Evolutionary conservation across 768 basidiomycete genomes (phyloP).

Genomic region (Boletus insuetus): DNA sequence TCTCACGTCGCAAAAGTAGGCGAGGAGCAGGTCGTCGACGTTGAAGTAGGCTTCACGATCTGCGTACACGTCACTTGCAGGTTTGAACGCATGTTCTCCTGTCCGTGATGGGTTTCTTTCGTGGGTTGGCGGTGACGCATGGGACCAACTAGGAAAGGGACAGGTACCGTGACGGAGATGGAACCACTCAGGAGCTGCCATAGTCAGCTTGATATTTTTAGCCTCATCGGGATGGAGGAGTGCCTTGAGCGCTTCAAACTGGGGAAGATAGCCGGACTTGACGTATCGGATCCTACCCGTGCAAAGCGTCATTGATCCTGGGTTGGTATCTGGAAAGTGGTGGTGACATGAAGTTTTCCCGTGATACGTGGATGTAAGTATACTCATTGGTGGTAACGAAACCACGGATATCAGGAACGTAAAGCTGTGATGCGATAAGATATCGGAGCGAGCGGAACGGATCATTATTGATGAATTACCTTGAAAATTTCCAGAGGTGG

Average conservation of each 20-base stretch:
- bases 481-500: constrained; percentile 28
- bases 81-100: constrained; percentile 25
- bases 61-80: constrained; percentile 12
- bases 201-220: constrained; percentile 64
- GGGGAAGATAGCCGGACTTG: constrained; percentile 58
- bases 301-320: constrained; percentile 21
- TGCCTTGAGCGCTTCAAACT: constrained; percentile 59
- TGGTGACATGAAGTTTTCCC: neutral
- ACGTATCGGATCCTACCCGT: constrained; percentile 64
- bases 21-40: constrained; percentile 47
- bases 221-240: constrained; percentile 63
- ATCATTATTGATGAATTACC: constrained; percentile 1
- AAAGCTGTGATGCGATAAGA: constrained; percentile 15
- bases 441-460: neutral
- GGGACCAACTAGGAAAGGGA: neutral
- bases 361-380: neutral
- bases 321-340: constrained; percentile 16
- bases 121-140: neutral
- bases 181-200: constrained; percentile 72
- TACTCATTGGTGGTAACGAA: constrained; percentile 20
- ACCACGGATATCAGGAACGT: constrained; percentile 24
- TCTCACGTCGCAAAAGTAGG: constrained; percentile 64
- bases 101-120: neutral
- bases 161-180: constrained; percentile 60
- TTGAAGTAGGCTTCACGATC: constrained; percentile 43